Base-by-base conservation (phyloP, 2,329 filamentous ascomycete species). In the Sporothrix luriei region DNA sequence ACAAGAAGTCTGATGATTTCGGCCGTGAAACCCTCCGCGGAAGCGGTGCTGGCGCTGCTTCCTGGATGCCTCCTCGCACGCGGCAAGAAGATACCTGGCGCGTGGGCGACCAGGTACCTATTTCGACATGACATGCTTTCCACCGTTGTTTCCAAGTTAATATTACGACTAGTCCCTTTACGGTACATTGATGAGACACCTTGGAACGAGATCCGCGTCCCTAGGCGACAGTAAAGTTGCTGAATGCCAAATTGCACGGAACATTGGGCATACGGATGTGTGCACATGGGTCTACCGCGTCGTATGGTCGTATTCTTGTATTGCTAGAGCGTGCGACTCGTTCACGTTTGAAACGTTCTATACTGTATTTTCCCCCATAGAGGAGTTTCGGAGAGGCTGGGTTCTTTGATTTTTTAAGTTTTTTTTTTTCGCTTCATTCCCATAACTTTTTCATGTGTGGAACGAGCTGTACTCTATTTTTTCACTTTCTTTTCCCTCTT, bases 51-150 rank as follows among this genome's bases (percentile, higher is more conserved):
- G 84, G 82, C 74, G 84, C 84, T 73, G 81, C 82, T 38, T 79
- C 80, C n/a, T 94, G 91, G 88, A 80, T 96, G 70, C 86, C 91
- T 21, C 90, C 90, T 0, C 92, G 93, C 9, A 97, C 92, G 1
- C 93, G 88, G 76, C 91, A 94, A 78, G 91, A 97, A 78, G 91
- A 93, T 66, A 97, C 92, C 2, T 97, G 93, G 94, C 78, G 80
- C 21, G 71, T 76, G 4, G 78, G 80, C 13, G 81, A 83, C 69
- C 76, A 77, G 19, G 68, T 73, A 24, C 75, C 75, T 9, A 74
- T 75, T 14, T 70, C 62, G 21, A 29, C 52, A 38, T 72, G 46
- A 57, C 7, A n/a, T 48, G 16, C 7, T n/a, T 52, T 52, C 13
- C 11, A 14, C 40, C 6, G 14, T 14, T 16, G 13, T 33, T 33